Evolutionary conservation across 306 rosid species (phyloP), one percentile per base, ranked within the genome.

Genomic region (Inga oerstediana): DNA sequence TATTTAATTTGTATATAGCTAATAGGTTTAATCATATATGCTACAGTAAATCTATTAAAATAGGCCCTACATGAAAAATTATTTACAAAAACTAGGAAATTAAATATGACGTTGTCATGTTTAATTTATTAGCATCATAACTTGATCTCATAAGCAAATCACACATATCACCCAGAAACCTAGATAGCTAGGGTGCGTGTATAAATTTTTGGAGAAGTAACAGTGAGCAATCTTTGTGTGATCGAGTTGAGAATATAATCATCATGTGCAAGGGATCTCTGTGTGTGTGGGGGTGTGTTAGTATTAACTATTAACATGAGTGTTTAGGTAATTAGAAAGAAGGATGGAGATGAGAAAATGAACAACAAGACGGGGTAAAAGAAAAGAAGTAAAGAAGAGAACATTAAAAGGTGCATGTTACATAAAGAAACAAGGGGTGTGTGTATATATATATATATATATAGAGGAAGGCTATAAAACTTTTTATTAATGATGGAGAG

Each of bases 221-320:
- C 70, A 82, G 66, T 51, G 76, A 79, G 81, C 86, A 79, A 89
- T 86, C 86, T 86, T 92, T 92, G 61, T 14, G 68, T 77, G 89
- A 39, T 39, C 43, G 78, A 16, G 69, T 79, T 81, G 32, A 48
- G 15, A 20, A 54, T 49, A 3, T 49, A 16, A 52, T 5, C 7
- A 52, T 35, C 48, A 70, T 81, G 62, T 24, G 64, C 72, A 59
- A 34, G 45, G 51, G 74, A 30, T 56, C 12, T 17, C 0, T 54
- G 8, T 54, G 20, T 65, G 0, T 22, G 32, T 81, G 37, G 16
- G 30, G 34, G 35, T n/a, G 8, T 73, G 5, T 41, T 46, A 0
- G 41, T n/a, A n/a, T n/a, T n/a, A n/a, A n/a, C n/a, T 16, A 22
- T 22, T 22, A 24, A 61, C 11, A 19, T 2, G 22, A 15, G 44